Evolutionary conservation across 768 basidiomycete species (phyloP), one percentile per base, ranked within the genome.

Genomic region (Hypholoma sublateritium): DNA sequence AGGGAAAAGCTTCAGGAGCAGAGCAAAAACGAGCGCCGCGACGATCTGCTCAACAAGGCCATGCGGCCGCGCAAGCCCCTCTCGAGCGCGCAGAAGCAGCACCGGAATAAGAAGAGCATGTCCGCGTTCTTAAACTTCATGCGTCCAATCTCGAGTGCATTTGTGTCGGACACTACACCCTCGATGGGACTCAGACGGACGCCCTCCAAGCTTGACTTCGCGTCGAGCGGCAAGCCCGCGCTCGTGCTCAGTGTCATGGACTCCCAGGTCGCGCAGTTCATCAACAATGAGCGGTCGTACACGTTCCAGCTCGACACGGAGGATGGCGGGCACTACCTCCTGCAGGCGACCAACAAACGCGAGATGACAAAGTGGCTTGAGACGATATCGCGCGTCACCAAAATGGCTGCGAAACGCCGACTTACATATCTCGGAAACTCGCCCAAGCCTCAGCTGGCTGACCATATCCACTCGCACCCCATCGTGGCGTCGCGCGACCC

Each of bases 101-200:
- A 91, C 59, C 80, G 89, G n/a, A 85, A 87, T 71, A 93, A 93
- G 80, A 90, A 91, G 73, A 92, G 89, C 75, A 88, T 92, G 78
- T 92, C 86, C 0, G 87, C 89, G 4, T 88, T 93, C 70, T 80
- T 93, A 72, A 88, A 85, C 63, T 79, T 93, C 73, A 93, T 93
- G 87, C 82, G 91, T n/a, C 92, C 91, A 1, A 86, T 93, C 50
- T 94, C 92, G 14, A 92, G 85, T 58, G 92, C 92, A 1, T 93
- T 93, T 65, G 85, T 85, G 17, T 82, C 86, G 44, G 86, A 89
- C 48, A 76, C 79, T 24, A 70, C 78, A 16, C 74, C 77, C 22
- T 53, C 74, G 4, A 65, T 75, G n/a, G 67, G 69, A 3, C 47
- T 74, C 58, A 87, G 83, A 68, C 82, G 80, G 57, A 87, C 88